Conservation (phyloP, 1,284 basidiomycete genomes). For the Apiotrichum laibachii region DNA sequence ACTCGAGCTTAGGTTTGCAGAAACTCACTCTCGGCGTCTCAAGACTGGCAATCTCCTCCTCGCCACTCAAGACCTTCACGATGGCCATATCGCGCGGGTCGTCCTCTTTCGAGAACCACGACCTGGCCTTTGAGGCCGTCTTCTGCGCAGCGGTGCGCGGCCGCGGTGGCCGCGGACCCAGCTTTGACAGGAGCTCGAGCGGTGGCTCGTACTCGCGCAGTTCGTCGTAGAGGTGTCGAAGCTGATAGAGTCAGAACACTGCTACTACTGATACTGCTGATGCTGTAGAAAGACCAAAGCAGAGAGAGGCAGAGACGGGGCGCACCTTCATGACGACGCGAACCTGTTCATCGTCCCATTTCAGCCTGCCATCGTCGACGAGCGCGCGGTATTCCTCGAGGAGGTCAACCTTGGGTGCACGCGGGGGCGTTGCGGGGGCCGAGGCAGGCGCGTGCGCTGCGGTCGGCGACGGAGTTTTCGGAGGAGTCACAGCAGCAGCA, state of each 20-base stretch:
- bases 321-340: constrained; percentile 62
- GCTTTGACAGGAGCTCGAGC: constrained; percentile 41
- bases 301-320: constrained; percentile 1
- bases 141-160: neutral
- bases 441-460: too few species aligned
- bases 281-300: too few species aligned
- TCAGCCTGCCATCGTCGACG: constrained; percentile 57
- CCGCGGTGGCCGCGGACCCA: constrained; percentile 37
- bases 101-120: constrained; percentile 12
- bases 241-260: constrained; percentile 23
- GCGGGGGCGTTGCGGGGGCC: too few species aligned
- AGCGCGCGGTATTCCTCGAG: constrained; percentile 56
- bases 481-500: too few species aligned
- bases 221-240: constrained; percentile 41
- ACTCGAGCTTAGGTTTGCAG: too few species aligned
- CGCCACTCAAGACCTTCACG: constrained; percentile 59
- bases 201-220: constrained; percentile 47
- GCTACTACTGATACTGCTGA: neutral
- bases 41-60: constrained; percentile 61
- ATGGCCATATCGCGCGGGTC: constrained; percentile 41
- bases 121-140: constrained; percentile 12
- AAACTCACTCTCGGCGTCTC: constrained; percentile 59
- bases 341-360: constrained; percentile 65
- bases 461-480: too few species aligned
- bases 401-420: constrained; percentile 45